Evolutionary conservation across 495 filamentous ascomycete genomes (phyloP).

Genomic region (Penicillium pulvis): DNA sequence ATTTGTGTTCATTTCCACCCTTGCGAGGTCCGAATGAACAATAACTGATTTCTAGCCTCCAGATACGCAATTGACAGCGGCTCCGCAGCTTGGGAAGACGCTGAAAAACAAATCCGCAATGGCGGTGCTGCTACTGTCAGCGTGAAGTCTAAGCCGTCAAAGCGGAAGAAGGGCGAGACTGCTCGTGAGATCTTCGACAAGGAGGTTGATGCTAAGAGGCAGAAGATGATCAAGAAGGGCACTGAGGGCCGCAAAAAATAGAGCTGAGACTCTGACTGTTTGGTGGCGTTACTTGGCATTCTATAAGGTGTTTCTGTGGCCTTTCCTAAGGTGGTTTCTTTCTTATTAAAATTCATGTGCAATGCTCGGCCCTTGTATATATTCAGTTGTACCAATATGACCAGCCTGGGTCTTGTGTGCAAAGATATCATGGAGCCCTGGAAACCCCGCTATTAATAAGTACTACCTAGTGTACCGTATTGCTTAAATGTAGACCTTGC

Average conservation of each 20-base stretch:
- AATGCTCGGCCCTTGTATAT: not conserved
- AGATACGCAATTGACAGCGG: slow-evolving; percentile 83
- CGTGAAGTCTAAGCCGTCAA: slow-evolving; percentile 71
- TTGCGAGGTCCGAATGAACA: slow-evolving; percentile 35
- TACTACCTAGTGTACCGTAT: not conserved
- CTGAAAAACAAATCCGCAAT: slow-evolving; percentile 72
- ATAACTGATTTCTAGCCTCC: slow-evolving; percentile 46
- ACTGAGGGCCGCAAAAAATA: slow-evolving; percentile 50
- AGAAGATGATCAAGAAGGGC: slow-evolving; percentile 55
- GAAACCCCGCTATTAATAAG: not conserved
- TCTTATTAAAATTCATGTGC: not conserved
- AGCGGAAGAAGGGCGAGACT: slow-evolving; percentile 73
- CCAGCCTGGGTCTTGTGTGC: not conserved
- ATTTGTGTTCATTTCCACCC: slow-evolving; percentile 1
- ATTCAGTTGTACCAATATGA: not conserved
- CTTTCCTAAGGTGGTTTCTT: not conserved
- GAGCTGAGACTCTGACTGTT: slow-evolving; percentile 16
- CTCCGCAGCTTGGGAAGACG: slow-evolving; percentile 73
- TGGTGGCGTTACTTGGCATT: slow-evolving; percentile 31
- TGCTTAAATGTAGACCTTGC: not conserved
- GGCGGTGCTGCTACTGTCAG: slow-evolving; percentile 74
- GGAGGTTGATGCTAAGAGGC: slow-evolving; percentile 50
- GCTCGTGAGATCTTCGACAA: slow-evolving; percentile 54
- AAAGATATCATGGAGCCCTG: not conserved
- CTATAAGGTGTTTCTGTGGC: slow-evolving; percentile 15